A percentile compares a stretch with the other conserved stretches of the same genome.
phyloP scores from a whole-genome alignment of 2,329 filamentous ascomycete species.

The Clonostachys byssicola region DNA sequence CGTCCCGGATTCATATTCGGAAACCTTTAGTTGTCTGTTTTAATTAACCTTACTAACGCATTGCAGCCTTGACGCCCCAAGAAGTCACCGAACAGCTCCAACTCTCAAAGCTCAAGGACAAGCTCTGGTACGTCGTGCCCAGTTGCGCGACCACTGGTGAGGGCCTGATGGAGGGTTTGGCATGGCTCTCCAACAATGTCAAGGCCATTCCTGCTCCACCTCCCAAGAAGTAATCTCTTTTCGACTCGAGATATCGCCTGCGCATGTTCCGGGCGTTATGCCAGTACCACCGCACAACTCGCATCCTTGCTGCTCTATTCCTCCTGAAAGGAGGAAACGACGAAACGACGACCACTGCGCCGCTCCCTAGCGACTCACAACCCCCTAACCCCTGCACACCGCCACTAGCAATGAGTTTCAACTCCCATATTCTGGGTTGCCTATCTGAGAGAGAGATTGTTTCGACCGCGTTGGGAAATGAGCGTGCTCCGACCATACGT shows the following conservation, averaged over 20 bases:
- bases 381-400: neutral
- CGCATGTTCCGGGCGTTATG: no score
- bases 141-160: constrained; percentile 80
- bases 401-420: neutral
- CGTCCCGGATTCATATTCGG: neutral
- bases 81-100: constrained; percentile 77
- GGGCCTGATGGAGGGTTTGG: constrained; percentile 75
- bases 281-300: no score
- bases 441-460: no score
- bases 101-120: constrained; percentile 74
- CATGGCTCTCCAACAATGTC: constrained; percentile 82
- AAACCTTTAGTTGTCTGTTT: no score
- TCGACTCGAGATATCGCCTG: neutral
- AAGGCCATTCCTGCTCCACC: constrained; percentile 54
- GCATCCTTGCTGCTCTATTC: no score
- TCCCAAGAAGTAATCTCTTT: constrained; percentile 48
- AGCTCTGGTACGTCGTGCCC: constrained; percentile 81
- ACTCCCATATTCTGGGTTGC: no score
- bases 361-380: neutral
- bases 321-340: no score
- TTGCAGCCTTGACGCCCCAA: constrained; percentile 69
- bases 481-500: no score
- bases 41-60: neutral
- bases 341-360: neutral
- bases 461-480: no score